Evolutionary conservation across 2,329 filamentous ascomycete genomes (phyloP).

Genomic region (Plectosphaerella sp.): DNA sequence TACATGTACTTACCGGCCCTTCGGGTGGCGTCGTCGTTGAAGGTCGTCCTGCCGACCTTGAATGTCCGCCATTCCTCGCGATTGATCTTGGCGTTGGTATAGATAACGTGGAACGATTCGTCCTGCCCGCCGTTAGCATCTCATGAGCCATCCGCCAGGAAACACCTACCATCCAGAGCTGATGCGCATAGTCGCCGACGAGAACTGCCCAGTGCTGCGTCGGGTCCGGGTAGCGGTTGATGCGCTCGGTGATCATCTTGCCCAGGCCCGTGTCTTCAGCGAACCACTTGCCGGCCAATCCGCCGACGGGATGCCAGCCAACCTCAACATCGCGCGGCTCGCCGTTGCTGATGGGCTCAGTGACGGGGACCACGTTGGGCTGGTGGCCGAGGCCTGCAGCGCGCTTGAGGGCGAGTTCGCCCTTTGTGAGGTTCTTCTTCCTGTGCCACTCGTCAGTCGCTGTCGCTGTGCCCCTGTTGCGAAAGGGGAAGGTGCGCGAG

Average conservation of each 20-base stretch:
- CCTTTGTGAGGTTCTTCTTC: constrained; percentile 30
- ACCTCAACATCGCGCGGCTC: constrained; percentile 41
- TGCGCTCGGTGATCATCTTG: constrained; percentile 50
- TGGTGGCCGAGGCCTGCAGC: constrained; percentile 36
- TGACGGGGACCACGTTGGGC: constrained; percentile 37
- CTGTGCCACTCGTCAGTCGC: constrained; percentile 1
- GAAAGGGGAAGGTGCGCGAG: neutral
- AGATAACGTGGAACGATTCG: constrained; percentile 52
- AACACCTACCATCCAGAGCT: constrained; percentile 52
- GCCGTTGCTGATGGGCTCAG: constrained; percentile 29
- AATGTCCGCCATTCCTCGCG: constrained; percentile 46
- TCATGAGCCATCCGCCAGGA: neutral
- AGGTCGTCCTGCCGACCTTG: constrained; percentile 45
- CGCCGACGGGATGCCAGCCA: constrained; percentile 56
- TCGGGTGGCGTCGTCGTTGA: constrained; percentile 49
- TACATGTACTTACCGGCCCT: constrained; percentile 34
- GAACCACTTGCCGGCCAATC: constrained; percentile 53
- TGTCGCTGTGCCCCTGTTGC: neutral
- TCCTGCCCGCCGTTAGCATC: constrained; percentile 27
- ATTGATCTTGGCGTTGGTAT: constrained; percentile 45
- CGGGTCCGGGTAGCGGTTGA: constrained; percentile 51
- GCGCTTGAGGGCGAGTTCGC: constrained; percentile 35
- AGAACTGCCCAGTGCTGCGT: constrained; percentile 58
- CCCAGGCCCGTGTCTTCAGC: constrained; percentile 51
- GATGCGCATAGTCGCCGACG: constrained; percentile 49